Percentiles rank a stretch among this genome's conserved stretches.
These are phyloP conservation scores for Leccinum pseudoinsigne DNA, from an alignment of 1,284 basidiomycete species.

Conservation along the genomic window DNA sequence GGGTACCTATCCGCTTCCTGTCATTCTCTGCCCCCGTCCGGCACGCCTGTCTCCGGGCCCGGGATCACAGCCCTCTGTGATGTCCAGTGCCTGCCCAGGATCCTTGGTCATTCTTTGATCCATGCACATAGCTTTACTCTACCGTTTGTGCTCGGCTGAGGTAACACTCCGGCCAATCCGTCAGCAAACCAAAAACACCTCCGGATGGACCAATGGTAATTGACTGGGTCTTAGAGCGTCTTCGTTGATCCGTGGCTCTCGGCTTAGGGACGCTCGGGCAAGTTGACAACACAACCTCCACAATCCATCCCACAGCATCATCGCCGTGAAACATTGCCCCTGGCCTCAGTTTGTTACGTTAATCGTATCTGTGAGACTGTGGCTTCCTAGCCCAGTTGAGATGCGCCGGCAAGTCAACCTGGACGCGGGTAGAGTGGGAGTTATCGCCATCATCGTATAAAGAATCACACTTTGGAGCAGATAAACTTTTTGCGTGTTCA, in stretches of 20 bases:
- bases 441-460: neutral
- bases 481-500: conserved; percentile 13
- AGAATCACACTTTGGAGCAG: conserved; percentile 1
- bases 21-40: neutral
- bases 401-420: conserved; percentile 13
- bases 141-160: conserved; percentile 3
- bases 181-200: neutral
- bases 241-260: conserved; percentile 3
- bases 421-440: conserved; percentile 5
- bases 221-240: neutral
- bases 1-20: neutral
- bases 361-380: neutral
- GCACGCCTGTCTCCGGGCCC: conserved; percentile 12
- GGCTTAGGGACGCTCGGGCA: neutral
- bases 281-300: neutral
- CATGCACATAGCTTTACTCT: neutral
- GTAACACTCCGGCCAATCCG: neutral
- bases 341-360: conserved; percentile 18
- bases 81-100: conserved; percentile 2
- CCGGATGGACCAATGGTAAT: conserved; percentile 1
- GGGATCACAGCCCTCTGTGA: conserved; percentile 5
- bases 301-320: neutral
- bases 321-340: neutral
- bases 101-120: neutral
- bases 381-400: neutral